Conservation (phyloP, 2,329 filamentous ascomycete genomes). For the Thelonectria olida region DNA sequence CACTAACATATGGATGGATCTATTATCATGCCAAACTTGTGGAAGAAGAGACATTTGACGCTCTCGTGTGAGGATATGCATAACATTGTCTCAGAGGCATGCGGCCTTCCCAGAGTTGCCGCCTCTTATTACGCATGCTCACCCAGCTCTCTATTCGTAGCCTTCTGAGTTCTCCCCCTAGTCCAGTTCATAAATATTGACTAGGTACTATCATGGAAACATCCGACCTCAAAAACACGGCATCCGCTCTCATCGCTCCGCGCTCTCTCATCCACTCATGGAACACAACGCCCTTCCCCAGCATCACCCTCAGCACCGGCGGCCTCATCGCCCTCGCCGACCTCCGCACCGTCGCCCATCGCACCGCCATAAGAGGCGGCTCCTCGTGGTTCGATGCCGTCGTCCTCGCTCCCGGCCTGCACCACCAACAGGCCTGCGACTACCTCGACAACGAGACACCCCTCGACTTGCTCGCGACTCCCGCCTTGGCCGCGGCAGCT, state of each 20-base stretch:
- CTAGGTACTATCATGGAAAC: background rate
- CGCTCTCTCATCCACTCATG: constrained; percentile 51
- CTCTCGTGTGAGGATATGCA: too few relatives aligned
- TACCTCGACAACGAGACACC: constrained; percentile 53
- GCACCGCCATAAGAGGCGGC: constrained; percentile 65
- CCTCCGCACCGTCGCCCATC: constrained; percentile 62
- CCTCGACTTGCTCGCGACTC: constrained; percentile 44
- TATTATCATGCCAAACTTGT: too few relatives aligned
- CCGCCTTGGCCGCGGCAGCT: constrained; percentile 27
- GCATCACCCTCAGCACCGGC: constrained; percentile 57
- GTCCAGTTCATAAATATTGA: background rate
- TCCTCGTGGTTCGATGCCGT: constrained; percentile 65
- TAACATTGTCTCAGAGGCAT: too few relatives aligned
- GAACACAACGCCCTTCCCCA: constrained; percentile 56
- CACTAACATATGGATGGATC: too few relatives aligned
- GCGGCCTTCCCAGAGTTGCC: too few relatives aligned
- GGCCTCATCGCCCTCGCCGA: constrained; percentile 69
- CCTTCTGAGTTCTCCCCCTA: background rate
- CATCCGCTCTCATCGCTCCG: background rate
- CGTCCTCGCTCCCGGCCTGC: constrained; percentile 67
- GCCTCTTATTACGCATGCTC: too few relatives aligned
- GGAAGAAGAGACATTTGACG: too few relatives aligned
- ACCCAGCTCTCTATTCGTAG: too few relatives aligned
- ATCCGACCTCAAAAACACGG: background rate
- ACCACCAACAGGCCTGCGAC: constrained; percentile 67